Evolutionary conservation across 139 green algal genomes (phyloP), one percentile per base, ranked within the genome.

Genomic region (Picochlorum costavermella): DNA sequence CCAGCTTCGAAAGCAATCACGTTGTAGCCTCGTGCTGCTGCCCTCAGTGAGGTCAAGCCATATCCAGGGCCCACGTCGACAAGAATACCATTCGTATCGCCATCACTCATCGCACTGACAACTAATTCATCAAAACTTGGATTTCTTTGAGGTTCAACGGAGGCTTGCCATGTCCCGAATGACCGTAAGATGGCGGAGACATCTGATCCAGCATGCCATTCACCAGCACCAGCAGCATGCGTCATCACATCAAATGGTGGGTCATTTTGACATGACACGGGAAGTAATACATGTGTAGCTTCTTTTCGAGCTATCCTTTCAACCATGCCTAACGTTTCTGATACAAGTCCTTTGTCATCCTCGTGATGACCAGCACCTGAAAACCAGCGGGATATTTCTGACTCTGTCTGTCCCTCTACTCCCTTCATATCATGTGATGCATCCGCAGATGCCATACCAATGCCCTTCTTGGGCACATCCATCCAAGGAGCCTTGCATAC

Each of bases 21-120:
- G 4, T 40, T 40, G 61, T 90, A 80, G 6, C 84, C 83, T 5
- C 79, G 68, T 0, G 81, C 81, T 5, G 88, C 88, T 10, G 87
- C 88, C 6, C 85, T 86, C 48, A 95, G 65, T 8, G 77, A 82
- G 60, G 90, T 83, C 44, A 90, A 77, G 48, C 88, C 88, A 48
- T 75, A 72, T 4, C 87, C 88, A 12, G 88, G 85, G 0, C 85
- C 86, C 13, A 95, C 71, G 61, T 95, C 88, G 37, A 94, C 57
- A 17, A 94, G 63, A 28, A 82, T 60, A 16, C 68, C 28, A 25
- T n/a, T 23, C 20, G 17, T 25, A n/a, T 30, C 12, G 28, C 23
- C 25, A 40, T 40, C 33, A 40, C 33, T 40, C n/a, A 55, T 26
- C 1, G 77, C 73, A 16, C 87, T 88, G 2, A 91, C 74, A 16